Evolutionary conservation across 225 moss, liverwort and hornwort species (phyloP), one percentile per base, ranked within the genome.

Genomic region (Bryum argenteum): DNA sequence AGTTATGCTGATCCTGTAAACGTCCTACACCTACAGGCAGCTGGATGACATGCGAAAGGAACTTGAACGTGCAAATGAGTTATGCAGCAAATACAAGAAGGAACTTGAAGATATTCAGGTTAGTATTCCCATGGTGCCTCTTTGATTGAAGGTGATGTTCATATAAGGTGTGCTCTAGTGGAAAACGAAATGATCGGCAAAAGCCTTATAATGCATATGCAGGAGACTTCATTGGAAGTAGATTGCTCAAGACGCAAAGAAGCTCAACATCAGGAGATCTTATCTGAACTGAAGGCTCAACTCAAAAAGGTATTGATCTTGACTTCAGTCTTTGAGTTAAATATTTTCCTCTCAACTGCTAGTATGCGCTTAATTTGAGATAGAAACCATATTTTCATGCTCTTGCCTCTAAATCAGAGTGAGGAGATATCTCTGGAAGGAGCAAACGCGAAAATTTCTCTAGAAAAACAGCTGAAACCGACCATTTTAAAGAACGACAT

Each of bases 41-140:
- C 77, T 96, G 63, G 81, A 73, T 78, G 78, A 84, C 14, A 61
- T 93, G 85, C 81, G 78, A 75, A 81, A 70, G 28, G 85, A 81
- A 68, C 64, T 95, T 50, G 70, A 69, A 54, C 38, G 60, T 51
- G 51, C 84, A 42, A 81, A 88, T 28, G 81, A 70, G 72, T 75
- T 76, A 17, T 80, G 68, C 61, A 65, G 56, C 56, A 77, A 77
- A 42, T 77, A 78, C 42, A 76, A 76, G 63, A 53, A 79, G 71
- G 86, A 91, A 33, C 62, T 86, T 57, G 66, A 84, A 60, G 65
- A 78, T 45, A 48, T 78, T 57, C 80, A 82, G 78, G 90, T 85
- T 74, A 40, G 67, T 43, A 70, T 42, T 54, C 3, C n/a, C 62
- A 19, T 50, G 56, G 1, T 15, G 50, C 57, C 39, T 6, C 39